These are phyloP conservation scores for Hygrocybe coccinea DNA, from an alignment of 768 basidiomycete genomes.

Conservation along the genomic window DNA sequence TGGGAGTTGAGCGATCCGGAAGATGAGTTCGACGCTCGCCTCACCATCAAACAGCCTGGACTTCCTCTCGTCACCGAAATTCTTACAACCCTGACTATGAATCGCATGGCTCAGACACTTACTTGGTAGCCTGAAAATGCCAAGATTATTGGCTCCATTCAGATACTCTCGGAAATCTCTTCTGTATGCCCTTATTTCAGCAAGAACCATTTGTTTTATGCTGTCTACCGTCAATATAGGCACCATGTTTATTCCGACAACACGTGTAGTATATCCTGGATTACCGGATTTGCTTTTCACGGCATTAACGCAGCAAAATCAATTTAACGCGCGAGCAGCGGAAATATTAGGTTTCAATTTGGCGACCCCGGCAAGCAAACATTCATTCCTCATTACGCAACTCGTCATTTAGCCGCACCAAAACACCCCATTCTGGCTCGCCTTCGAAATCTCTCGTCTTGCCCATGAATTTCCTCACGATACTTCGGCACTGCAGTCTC, in stretches of 20 bases:
- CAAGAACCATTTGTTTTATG: background rate
- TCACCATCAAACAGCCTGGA: conserved; percentile 55
- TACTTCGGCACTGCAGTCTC: conserved; percentile 80
- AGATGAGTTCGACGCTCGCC: conserved; percentile 53
- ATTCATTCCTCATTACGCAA: conserved; percentile 38
- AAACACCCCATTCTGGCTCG: conserved; percentile 73
- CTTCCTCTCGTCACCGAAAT: conserved; percentile 70
- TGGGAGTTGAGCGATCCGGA: conserved; percentile 62
- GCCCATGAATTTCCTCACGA: conserved; percentile 86
- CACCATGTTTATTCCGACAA: conserved; percentile 12
- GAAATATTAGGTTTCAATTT: background rate
- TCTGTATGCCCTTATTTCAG: conserved; percentile 11
- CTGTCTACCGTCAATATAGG: background rate
- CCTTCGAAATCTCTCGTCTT: conserved; percentile 85
- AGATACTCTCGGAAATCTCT: background rate
- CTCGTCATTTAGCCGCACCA: conserved; percentile 65
- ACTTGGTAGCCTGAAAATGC: conserved; percentile 41
- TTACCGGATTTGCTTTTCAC: conserved; percentile 13
- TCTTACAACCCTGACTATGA: conserved; percentile 67
- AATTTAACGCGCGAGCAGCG: background rate
- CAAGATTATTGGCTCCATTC: background rate
- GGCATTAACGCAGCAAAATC: conserved; percentile 3
- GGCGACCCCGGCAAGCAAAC: background rate
- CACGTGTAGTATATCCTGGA: conserved; percentile 17
- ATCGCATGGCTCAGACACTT: conserved; percentile 61